Evolutionary conservation across 805 yeast genomes (phyloP).

Genomic region (Millerozyma acaciae): DNA sequence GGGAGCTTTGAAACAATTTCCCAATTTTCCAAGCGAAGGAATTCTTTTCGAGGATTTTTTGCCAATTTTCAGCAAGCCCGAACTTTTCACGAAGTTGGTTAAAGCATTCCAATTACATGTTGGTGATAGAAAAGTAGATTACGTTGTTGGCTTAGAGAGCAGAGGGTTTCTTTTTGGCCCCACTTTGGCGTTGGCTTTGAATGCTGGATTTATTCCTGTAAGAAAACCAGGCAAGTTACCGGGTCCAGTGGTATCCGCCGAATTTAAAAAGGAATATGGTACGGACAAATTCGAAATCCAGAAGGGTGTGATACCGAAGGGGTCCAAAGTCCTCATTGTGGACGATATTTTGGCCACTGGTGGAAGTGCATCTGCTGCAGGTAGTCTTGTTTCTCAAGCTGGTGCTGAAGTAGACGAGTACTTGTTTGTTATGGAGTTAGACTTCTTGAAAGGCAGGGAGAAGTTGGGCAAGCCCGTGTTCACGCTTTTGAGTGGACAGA

Average conservation of each 20-base stretch:
- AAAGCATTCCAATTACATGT: slow-evolving; percentile 77
- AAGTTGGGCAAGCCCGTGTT: slow-evolving; percentile 81
- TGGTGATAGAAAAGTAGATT: slow-evolving; percentile 68
- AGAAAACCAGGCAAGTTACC: slow-evolving; percentile 96
- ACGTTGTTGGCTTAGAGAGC: slow-evolving; percentile 90
- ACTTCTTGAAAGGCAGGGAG: slow-evolving; percentile 90
- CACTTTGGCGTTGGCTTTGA: slow-evolving; percentile 81
- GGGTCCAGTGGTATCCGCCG: slow-evolving; percentile 70
- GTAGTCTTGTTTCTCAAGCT: slow-evolving; percentile 64
- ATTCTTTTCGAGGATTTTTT: slow-evolving; percentile 92
- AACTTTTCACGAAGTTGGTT: slow-evolving; percentile 72
- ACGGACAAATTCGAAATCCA: slow-evolving; percentile 87
- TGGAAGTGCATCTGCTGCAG: slow-evolving; percentile 94
- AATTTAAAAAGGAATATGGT: slow-evolving; percentile 90
- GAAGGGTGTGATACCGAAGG: slow-evolving; percentile 70
- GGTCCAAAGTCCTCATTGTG: slow-evolving; percentile 78
- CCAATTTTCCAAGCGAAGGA: slow-evolving; percentile 92
- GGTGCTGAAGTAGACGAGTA: slow-evolving; percentile 76
- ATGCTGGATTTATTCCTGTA: slow-evolving; percentile 90
- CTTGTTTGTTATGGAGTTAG: slow-evolving; percentile 89
- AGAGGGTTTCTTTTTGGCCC: slow-evolving; percentile 98
- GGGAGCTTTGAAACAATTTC: slow-evolving; percentile 59
- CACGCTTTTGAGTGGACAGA: slow-evolving; percentile 83
- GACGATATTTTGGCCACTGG: slow-evolving; percentile 99
- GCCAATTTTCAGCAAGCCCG: slow-evolving; percentile 86